Percentiles rank a stretch among this genome's conserved stretches.
These are phyloP conservation scores for Tranzscheliella williamsii DNA, from an alignment of 1,284 basidiomycete genomes.

Conservation along the genomic window DNA sequence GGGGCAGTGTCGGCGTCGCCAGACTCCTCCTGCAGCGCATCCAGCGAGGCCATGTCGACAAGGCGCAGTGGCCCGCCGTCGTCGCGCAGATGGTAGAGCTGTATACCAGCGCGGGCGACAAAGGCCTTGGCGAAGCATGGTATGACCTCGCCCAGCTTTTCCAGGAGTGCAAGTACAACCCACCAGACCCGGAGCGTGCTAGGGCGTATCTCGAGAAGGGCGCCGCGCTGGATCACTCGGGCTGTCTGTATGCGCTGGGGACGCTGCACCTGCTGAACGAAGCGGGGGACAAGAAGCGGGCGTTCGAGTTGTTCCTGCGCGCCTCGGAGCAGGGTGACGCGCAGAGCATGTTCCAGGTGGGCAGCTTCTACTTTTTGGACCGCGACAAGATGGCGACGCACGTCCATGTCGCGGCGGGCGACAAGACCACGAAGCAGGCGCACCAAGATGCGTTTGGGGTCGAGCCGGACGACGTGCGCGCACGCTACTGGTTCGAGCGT, in stretches of 20 bases:
- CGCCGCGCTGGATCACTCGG: constrained; percentile 28
- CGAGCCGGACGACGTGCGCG: constrained; percentile 38
- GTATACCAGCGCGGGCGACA: constrained; percentile 41
- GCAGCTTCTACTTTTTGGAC: constrained; percentile 42
- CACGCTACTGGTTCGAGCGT: constrained; percentile 46
- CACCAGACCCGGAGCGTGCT: constrained; percentile 23
- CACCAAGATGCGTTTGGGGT: constrained; percentile 43
- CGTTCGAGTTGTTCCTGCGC: constrained; percentile 37
- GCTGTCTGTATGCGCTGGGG: constrained; percentile 26
- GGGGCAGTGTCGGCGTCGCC: constrained; percentile 40
- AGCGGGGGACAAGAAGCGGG: constrained; percentile 9
- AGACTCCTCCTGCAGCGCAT: constrained; percentile 37
- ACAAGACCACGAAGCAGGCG: constrained; percentile 31
- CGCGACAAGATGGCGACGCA: constrained; percentile 30
- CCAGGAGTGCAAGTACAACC: constrained; percentile 23
- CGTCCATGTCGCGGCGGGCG: constrained; percentile 13
- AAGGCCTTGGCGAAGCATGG: constrained; percentile 49
- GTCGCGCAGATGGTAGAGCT: constrained; percentile 29
- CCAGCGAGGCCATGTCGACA: constrained; percentile 13
- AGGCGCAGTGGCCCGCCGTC: constrained; percentile 10
- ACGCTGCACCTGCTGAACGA: constrained; percentile 17
- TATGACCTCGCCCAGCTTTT: constrained; percentile 44
- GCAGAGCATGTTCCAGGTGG: constrained; percentile 51
- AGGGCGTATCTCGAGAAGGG: constrained; percentile 31
- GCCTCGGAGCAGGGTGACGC: constrained; percentile 49